Evolutionary conservation across 495 filamentous ascomycete species (phyloP), one percentile per base, ranked within the genome.

Genomic region (Corynascus novoguineensis): DNA sequence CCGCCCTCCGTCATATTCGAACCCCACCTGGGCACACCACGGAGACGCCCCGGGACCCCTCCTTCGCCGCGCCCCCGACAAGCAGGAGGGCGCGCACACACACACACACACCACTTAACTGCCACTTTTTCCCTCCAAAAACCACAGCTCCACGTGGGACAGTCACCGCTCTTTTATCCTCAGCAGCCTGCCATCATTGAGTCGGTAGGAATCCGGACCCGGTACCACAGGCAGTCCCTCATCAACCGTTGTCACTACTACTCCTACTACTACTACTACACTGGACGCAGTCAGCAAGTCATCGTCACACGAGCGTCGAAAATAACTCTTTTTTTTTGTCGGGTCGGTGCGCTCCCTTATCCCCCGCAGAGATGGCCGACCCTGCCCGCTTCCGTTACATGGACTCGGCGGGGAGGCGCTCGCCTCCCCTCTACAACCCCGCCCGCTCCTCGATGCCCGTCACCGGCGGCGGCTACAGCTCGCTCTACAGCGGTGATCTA

Each of bases 401-500:
- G 41, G 63, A 65, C 57, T 55, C 71, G 19, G 27, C 67, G 44
- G 70, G 69, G 57, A 64, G 76, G 50, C 70, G 71, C 32, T 77
- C 76, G 40, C 73, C 75, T 25, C 63, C 67, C 17, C 59, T 72
- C 28, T 67, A 74, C 62, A 79, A 76, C 63, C 74, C 75, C 51
- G 75, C 74, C 54, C 72, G 76, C 35, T 64, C 70, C 35, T 78
- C 76, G 35, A 63, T 79, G 72, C 76, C 76, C 38, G 65, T 73
- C 55, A 68, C 72, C 27, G 45, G 64, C 53, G 62, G 67, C 12
- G 73, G 71, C 15, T 75, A 75, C 61, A 68, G 59, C 50, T 65
- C 70, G 38, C 71, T 71, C 44, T 77, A 76, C 55, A 65, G 63
- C 57, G 71, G 71, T 29, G 72, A 77, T 52, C 62, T 74, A 34